Evolutionary conservation across 2,329 filamentous ascomycete species (phyloP).

Genomic region (Aspergillus persii): DNA sequence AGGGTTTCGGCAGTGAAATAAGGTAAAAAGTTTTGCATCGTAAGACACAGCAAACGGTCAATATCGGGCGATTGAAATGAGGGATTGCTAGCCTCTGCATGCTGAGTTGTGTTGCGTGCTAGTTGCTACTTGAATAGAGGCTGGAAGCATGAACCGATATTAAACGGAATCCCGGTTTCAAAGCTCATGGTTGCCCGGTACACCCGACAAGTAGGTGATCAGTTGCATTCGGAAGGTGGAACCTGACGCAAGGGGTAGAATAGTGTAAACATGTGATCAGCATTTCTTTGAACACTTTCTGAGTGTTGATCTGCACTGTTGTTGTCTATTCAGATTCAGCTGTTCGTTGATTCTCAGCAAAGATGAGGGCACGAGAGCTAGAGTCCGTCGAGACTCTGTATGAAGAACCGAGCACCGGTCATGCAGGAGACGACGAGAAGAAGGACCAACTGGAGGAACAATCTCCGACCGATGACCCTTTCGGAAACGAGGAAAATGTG

Average conservation of each 20-base stretch:
- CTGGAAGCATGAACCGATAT: too few relatives aligned
- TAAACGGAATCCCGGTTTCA: background rate
- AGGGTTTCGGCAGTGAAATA: too few relatives aligned
- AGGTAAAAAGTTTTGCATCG: too few relatives aligned
- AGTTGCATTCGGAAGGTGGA: background rate
- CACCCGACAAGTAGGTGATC: background rate
- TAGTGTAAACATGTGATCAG: background rate
- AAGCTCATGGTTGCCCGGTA: background rate
- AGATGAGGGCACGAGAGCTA: background rate
- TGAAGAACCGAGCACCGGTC: background rate
- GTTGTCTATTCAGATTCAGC: background rate
- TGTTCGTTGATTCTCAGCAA: background rate
- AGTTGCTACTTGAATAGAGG: too few relatives aligned
- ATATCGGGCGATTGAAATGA: too few relatives aligned
- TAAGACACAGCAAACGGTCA: too few relatives aligned
- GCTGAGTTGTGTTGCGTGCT: too few relatives aligned
- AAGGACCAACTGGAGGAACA: background rate
- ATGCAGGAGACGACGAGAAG: background rate
- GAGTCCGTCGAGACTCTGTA: background rate
- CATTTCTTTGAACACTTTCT: background rate
- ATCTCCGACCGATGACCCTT: constrained; percentile 19
- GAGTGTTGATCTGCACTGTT: background rate
- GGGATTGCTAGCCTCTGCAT: too few relatives aligned
- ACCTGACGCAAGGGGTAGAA: background rate
- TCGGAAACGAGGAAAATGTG: constrained; percentile 37